These are phyloP conservation scores for Mycena albidolilacea DNA, from an alignment of 768 basidiomycete genomes.

Conservation along the genomic window DNA sequence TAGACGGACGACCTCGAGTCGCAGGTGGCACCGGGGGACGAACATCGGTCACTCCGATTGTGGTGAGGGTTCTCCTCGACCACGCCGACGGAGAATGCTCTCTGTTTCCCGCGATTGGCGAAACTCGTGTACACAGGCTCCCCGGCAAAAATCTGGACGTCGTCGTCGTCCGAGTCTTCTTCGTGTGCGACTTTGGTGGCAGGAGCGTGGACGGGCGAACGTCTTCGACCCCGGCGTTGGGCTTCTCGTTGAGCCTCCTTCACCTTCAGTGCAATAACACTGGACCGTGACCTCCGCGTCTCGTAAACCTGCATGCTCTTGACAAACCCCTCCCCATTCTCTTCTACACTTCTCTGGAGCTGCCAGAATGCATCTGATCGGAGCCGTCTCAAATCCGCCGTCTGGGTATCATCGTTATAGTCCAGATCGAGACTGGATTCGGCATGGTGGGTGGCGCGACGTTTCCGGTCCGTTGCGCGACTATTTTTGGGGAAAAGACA, in stretches of 20 bases:
- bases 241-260: constrained; percentile 57
- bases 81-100: constrained; percentile 61
- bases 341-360: constrained; percentile 71
- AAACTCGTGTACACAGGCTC: constrained; percentile 47
- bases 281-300: constrained; percentile 60
- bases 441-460: constrained; percentile 41
- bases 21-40: constrained; percentile 48
- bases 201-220: constrained; percentile 46
- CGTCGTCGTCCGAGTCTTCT: constrained; percentile 52
- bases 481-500: constrained; percentile 54
- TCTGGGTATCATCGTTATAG: constrained; percentile 27
- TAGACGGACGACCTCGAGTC: constrained; percentile 47
- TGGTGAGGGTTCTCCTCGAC: constrained; percentile 56
- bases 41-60: constrained; percentile 44
- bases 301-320: constrained; percentile 84
- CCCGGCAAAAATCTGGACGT: constrained; percentile 68
- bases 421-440: constrained; percentile 42
- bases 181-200: constrained; percentile 31
- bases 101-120: constrained; percentile 51
- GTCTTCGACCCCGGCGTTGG: constrained; percentile 61
- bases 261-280: constrained; percentile 51
- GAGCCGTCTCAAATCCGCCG: constrained; percentile 58
- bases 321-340: constrained; percentile 78
- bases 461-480: constrained; percentile 31
- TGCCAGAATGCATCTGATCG: constrained; percentile 78